phyloP scores from a whole-genome alignment of 140 eudicot genomes.

The Stevia rebaudiana region DNA sequence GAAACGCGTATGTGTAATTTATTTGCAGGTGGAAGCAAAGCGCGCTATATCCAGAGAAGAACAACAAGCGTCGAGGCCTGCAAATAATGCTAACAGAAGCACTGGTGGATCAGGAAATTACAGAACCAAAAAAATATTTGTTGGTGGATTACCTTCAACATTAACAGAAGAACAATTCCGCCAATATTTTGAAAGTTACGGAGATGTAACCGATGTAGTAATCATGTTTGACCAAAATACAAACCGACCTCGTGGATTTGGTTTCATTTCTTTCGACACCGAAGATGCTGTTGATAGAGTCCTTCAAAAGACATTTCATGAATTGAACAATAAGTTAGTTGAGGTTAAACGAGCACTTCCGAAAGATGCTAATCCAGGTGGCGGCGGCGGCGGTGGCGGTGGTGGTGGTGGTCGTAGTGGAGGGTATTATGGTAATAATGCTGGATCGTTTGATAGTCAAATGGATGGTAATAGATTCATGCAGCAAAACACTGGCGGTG shows the following conservation, averaged over 20 bases:
- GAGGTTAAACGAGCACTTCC: conserved; percentile 70
- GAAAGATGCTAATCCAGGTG: conserved; percentile 49
- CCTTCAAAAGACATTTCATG: conserved; percentile 45
- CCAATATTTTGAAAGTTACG: conserved; percentile 58
- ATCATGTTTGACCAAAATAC: conserved; percentile 68
- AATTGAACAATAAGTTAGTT: conserved; percentile 43
- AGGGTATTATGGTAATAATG: conserved; percentile 32
- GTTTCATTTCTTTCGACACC: conserved; percentile 60
- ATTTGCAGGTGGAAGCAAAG: conserved; percentile 60
- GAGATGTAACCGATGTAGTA: conserved; percentile 55
- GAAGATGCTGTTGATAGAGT: conserved; percentile 77
- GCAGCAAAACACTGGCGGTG: conserved; percentile 45
- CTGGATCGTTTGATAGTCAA: conserved; percentile 31
- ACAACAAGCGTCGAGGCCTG: conserved; percentile 45
- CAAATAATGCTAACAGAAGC: conserved; percentile 29
- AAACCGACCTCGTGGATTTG: conserved; percentile 77
- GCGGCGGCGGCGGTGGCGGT: conserved; percentile 25
- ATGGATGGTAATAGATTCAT: conserved; percentile 35
- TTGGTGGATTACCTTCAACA: conserved; percentile 68
- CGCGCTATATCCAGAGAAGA: conserved; percentile 60
- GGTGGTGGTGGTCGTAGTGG: conserved; percentile 31
- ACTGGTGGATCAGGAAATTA: conserved; percentile 35
- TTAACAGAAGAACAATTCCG: conserved; percentile 49
- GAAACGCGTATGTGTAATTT: not conserved
- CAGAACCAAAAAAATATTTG: conserved; percentile 59